These are phyloP conservation scores for Begonia loranthoides DNA, from an alignment of 306 rosid species.

Conservation along the genomic window DNA sequence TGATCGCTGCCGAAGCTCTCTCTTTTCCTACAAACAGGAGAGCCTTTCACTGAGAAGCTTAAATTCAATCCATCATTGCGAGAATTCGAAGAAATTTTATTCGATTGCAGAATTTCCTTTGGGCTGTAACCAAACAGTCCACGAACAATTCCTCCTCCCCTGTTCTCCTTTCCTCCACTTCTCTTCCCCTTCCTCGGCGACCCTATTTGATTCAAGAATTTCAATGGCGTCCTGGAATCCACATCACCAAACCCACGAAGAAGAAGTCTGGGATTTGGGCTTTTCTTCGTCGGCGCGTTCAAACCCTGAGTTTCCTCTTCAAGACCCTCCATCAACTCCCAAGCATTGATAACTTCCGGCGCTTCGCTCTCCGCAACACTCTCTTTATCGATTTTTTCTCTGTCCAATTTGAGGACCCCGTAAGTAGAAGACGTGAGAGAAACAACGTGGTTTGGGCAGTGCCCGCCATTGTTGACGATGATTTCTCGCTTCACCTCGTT, in stretches of 20 bases:
- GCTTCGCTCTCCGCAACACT: slow-evolving; percentile 22
- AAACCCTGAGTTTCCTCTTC: slow-evolving; percentile 62
- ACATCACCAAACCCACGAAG: slow-evolving; percentile 52
- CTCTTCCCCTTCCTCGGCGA: slow-evolving; percentile 49
- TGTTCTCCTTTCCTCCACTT: slow-evolving; percentile 64
- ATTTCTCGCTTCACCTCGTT: slow-evolving; percentile 36
- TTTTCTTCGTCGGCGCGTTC: slow-evolving; percentile 30
- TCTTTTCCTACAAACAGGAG: slow-evolving; percentile 27
- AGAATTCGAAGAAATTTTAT: slow-evolving; percentile 21
- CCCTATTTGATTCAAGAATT: slow-evolving; percentile 55
- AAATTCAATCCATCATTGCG: slow-evolving; percentile 27
- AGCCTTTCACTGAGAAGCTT: slow-evolving; percentile 32
- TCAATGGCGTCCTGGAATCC: slow-evolving; percentile 52
- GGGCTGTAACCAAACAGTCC: slow-evolving; percentile 66
- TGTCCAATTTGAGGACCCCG: slow-evolving; percentile 67
- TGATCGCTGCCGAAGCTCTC: slow-evolving; percentile 38
- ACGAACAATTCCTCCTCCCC: slow-evolving; percentile 18
- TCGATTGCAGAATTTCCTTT: slow-evolving; percentile 24
- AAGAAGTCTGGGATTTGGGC: slow-evolving; percentile 47
- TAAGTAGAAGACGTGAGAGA: slow-evolving; percentile 81
- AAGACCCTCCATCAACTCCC: slow-evolving; percentile 97
- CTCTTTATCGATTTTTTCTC: slow-evolving; percentile 15
- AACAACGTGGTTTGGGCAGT: slow-evolving; percentile 53
- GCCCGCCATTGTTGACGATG: slow-evolving; percentile 39
- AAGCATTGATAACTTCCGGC: slow-evolving; percentile 63